Base-by-base conservation (phyloP, 2,329 filamentous ascomycete genomes). In the Metarhizium sp. region DNA sequence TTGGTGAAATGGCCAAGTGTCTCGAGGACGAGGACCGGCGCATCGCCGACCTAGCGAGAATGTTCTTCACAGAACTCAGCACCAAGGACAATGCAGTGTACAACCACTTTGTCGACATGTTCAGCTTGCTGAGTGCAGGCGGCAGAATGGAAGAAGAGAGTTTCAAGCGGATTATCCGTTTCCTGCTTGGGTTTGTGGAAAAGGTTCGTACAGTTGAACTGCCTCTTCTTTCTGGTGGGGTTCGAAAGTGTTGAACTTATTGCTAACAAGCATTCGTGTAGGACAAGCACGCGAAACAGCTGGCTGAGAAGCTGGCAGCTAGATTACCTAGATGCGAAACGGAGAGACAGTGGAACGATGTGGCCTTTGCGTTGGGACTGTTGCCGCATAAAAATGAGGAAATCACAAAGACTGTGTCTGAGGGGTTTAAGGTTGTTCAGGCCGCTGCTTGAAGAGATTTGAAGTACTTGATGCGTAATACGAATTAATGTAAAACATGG, bases 31-130 rank as follows among this genome's bases (percentile, higher is more conserved):
- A 86, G n/a, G 95, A 99, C 67, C 91, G 92, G 72, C 84, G 89
- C 59, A 96, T 97, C 59, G 89, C 92, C 0, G 94, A 99, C 67
- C 80, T 99, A 66, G 90, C 91, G 14, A 81, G 90, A 57, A 97
- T 97, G 92, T 99, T 99, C 82, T 99, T 99, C 72, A 92, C 90
- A 0, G 94, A 99, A 72, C 80, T 99, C 55, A 91, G 92, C 59
- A 96, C 91, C 62, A 99, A 99, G 76, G 94, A 99, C 69, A 99
- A 99, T 67, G 94, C 94, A 2, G 90, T 99, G 2, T 99, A 99
- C 72, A 99, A 99, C 69, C 92, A 99, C 74, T 99, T 99, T 72
- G 91, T 99, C 32, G 94, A 99, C 68, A 97, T 99, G 90, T 99
- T 99, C 72, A 92, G 88, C 66, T 75, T 97, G 60, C 77, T 99